Base-by-base conservation (phyloP, 2,329 filamentous ascomycete species). In the Trichoderma atrobrunneum region DNA sequence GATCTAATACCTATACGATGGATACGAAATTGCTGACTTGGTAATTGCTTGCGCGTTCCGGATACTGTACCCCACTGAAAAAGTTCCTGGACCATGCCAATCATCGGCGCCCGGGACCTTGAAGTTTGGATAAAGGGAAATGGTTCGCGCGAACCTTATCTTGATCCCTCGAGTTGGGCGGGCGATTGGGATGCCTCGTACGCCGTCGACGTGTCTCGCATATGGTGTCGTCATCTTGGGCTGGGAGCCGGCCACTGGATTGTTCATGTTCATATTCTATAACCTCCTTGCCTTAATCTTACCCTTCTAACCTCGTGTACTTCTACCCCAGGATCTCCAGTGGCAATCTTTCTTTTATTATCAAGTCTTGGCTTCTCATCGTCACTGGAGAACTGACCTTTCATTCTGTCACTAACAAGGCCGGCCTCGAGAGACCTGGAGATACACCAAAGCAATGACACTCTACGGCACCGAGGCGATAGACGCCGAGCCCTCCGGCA, bases 51-150 rank as follows among this genome's bases (percentile, higher is more conserved):
- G 60, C 67, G 67, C 67, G 67, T 70, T 70, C 67, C 67, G 67
- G 67, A 62, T 70, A 61, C 56, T 28, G 67, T 70, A 70, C 67
- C 66, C 66, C 56, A 70, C 57, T n/a, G 36, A 32, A 48, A 70
- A 70, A 62, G 67, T 62, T 54, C 67, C 57, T n/a, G 7, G 56
- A 7, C 14, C n/a, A 32, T 34, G 51, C 64, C 51, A 67, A 59
- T 59, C 34, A 30, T 16, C 11, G 32, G 16, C 1, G 51, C 24
- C 21, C 2, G 34, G 64, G 34, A 43, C 63, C 63, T 66, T 54
- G 51, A 57, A 66, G 63, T 26, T 56, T 57, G 21, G 26, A 56
- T 28, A 66, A 57, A 34, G 10, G 36, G 43, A 12, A 34, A 48
- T 34, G 67, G 43, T 57, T 39, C 39, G 26, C 36, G 51, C 51